A percentile compares a stretch with the other conserved stretches of the same genome.
Conservation (phyloP, 352 stramenopile species). For the Phytophthora hybrid region DNA sequence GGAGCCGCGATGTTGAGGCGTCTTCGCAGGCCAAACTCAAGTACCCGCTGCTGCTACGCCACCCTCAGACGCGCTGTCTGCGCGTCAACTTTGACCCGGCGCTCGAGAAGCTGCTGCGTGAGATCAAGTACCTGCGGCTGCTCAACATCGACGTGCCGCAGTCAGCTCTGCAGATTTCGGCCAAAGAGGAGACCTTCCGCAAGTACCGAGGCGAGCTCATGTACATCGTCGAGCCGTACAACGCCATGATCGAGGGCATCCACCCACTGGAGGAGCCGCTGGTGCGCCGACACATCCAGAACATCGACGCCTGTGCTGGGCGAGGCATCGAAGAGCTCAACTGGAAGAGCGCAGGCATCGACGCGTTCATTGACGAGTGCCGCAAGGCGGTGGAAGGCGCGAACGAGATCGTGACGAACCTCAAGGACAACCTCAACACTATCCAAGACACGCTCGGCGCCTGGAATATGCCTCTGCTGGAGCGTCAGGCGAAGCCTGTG, state of each 20-base stretch:
- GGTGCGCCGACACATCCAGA: constrained; percentile 95
- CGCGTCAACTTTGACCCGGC: constrained; percentile 98
- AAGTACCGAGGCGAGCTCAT: constrained; percentile 97
- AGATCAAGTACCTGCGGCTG: constrained; percentile 98
- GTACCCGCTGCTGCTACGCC: constrained; percentile 93
- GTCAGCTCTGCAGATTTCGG: constrained; percentile 95
- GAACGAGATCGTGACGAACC: constrained; percentile 95
- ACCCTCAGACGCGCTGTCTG: constrained; percentile 91
- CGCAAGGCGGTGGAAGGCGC: constrained; percentile 85
- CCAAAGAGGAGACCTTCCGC: constrained; percentile 96
- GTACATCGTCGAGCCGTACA: constrained; percentile 98
- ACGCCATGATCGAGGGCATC: constrained; percentile 96
- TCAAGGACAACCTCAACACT: constrained; percentile 97
- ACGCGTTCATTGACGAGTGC: constrained; percentile 95
- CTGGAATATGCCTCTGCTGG: constrained; percentile 95
- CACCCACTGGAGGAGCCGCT: constrained; percentile 97
- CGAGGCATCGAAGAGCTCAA: constrained; percentile 95
- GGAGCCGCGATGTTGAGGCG: constrained; percentile 95
- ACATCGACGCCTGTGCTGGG: constrained; percentile 95
- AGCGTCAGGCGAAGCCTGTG: constrained; percentile 96
- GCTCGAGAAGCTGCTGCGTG: constrained; percentile 96
- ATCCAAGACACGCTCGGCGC: constrained; percentile 94
- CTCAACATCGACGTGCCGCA: constrained; percentile 95
- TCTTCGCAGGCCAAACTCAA: constrained; percentile 97
- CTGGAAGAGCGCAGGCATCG: constrained; percentile 95